Conservation (phyloP, 2,329 filamentous ascomycete genomes). For the Plectosphaerella sp. region DNA sequence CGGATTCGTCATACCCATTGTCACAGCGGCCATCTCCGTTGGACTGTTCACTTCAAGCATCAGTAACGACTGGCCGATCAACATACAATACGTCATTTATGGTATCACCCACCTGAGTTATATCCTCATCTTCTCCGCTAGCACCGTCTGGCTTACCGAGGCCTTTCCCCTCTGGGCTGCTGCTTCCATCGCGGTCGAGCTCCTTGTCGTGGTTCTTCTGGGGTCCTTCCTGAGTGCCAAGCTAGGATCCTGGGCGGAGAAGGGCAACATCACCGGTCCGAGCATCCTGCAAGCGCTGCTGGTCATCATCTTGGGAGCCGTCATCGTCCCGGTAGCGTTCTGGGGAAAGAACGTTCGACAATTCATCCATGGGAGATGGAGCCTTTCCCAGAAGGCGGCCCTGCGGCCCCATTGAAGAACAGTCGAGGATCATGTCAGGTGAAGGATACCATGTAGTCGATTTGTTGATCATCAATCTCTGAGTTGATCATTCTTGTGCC, state of each 20-base stretch:
- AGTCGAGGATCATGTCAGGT: no score
- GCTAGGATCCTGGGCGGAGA: slow-evolving; percentile 10
- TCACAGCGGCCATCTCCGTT: slow-evolving; percentile 12
- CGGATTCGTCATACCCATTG: slow-evolving; percentile 15
- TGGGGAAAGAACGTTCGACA: slow-evolving; percentile 20
- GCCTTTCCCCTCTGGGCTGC: slow-evolving; percentile 20
- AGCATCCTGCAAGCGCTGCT: slow-evolving; percentile 11
- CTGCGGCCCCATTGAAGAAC: slow-evolving; percentile 16
- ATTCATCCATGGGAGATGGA: slow-evolving; percentile 17
- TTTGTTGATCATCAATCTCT: no score
- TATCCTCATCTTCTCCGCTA: slow-evolving; percentile 13
- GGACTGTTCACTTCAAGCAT: slow-evolving; percentile 13
- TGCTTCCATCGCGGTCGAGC: slow-evolving; percentile 12
- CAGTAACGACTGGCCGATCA: slow-evolving; percentile 5
- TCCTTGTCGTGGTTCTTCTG: slow-evolving; percentile 13
- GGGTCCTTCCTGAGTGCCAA: slow-evolving; percentile 8
- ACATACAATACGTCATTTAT: slow-evolving; percentile 14
- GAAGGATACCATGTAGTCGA: no score
- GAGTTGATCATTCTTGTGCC: no score
- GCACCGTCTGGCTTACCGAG: slow-evolving; percentile 19
- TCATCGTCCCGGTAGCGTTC: slow-evolving; percentile 18
- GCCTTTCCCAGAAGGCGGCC: slow-evolving; percentile 14
- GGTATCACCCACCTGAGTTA: slow-evolving; percentile 11
- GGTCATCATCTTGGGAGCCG: slow-evolving; percentile 13
- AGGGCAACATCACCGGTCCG: slow-evolving; percentile 5